phyloP scores from a whole-genome alignment of 2,329 filamentous ascomycete species.

The Conoideocrella luteorostrata region DNA sequence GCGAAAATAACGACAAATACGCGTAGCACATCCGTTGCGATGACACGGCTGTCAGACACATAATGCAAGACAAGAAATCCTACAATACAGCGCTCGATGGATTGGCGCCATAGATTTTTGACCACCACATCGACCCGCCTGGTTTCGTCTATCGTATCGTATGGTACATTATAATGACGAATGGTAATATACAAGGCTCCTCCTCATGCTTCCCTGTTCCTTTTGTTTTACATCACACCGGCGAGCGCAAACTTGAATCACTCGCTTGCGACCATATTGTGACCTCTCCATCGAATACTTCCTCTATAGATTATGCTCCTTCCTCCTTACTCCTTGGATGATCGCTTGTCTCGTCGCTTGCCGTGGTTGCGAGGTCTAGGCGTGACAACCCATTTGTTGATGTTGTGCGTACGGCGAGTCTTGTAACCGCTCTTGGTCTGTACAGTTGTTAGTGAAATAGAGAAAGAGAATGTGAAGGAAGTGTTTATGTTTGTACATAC shows the following conservation, averaged over 20 bases:
- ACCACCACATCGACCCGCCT: background rate
- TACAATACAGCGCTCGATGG: too few species aligned
- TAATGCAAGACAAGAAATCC: too few species aligned
- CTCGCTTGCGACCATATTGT: background rate
- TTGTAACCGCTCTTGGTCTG: conserved; percentile 83
- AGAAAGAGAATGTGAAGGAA: background rate
- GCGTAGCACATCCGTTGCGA: too few species aligned
- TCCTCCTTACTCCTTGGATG: conserved; percentile 20
- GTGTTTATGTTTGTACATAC: conserved; percentile 61
- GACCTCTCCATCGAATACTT: background rate
- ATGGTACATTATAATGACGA: conserved; percentile 5
- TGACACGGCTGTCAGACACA: too few species aligned
- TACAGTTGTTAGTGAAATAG: conserved; percentile 2
- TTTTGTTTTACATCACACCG: background rate
- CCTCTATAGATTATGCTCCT: background rate
- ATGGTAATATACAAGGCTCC: conserved; percentile 6
- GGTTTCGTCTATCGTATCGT: background rate
- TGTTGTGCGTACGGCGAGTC: conserved; percentile 79
- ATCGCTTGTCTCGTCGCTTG: conserved; percentile 67
- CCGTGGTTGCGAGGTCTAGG: conserved; percentile 83
- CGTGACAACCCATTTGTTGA: conserved; percentile 86
- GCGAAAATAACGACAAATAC: too few species aligned
- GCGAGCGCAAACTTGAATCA: background rate
- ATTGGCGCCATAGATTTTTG: too few species aligned
- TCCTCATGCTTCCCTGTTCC: background rate